Percentiles rank a stretch among this genome's conserved stretches.
These are phyloP conservation scores for Dichotomocladium elegans DNA, from an alignment of 371 early-diverging fungal genomes.

Conservation along the genomic window DNA sequence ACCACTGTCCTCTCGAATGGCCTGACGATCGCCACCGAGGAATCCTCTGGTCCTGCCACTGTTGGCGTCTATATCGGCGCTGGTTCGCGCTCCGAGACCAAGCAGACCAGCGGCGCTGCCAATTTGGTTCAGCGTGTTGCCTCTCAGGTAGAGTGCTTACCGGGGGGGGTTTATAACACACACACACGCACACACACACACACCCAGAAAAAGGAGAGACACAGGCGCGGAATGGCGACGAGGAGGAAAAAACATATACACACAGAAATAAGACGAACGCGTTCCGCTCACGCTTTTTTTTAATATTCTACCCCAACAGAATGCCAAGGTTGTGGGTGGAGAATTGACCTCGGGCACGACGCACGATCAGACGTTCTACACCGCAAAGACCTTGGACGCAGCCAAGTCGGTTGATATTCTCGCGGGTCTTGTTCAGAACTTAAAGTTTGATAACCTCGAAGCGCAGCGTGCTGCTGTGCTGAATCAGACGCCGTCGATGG, in stretches of 20 bases:
- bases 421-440: conserved; percentile 83
- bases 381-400: conserved; percentile 85
- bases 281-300: too few species aligned
- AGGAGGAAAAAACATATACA: too few species aligned
- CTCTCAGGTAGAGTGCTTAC: conserved; percentile 48
- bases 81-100: conserved; percentile 85
- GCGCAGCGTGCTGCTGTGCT: conserved; percentile 83
- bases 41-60: conserved; percentile 88
- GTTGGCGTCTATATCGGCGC: conserved; percentile 96
- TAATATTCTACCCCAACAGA: too few species aligned
- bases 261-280: too few species aligned
- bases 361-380: conserved; percentile 95
- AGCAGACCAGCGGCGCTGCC: conserved; percentile 58
- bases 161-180: too few species aligned
- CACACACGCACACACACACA: too few species aligned
- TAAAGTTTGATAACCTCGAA: conserved; percentile 58
- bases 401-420: conserved; percentile 78
- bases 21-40: conserved; percentile 88
- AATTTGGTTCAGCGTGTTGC: conserved; percentile 10
- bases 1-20: conserved; percentile 86
- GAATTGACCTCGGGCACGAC: conserved; percentile 92
- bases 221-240: too few species aligned
- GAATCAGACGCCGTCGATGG: conserved; percentile 71
- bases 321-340: conserved; percentile 84
- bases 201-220: too few species aligned